phyloP scores from a whole-genome alignment of 2,329 filamentous ascomycete genomes.

The Raffaelea deltoideospora region DNA sequence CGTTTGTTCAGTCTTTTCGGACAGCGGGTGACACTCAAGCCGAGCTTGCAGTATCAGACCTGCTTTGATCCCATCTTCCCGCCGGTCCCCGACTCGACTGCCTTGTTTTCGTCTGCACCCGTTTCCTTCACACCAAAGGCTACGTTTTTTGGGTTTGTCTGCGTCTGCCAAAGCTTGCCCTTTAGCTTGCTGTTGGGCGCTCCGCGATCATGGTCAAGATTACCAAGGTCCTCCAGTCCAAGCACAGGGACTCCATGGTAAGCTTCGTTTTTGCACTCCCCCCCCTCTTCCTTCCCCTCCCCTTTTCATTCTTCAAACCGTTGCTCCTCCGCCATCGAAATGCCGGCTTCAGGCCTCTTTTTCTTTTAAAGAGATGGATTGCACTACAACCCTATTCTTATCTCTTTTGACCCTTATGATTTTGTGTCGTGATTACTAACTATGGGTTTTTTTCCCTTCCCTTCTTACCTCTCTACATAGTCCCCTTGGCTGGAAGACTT shows the following conservation, averaged over 20 bases:
- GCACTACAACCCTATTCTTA: too few species aligned
- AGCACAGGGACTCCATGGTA: constrained; percentile 54
- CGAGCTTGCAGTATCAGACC: too few species aligned
- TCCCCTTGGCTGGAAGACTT: constrained; percentile 79
- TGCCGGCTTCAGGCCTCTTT: too few species aligned
- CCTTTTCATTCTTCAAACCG: background rate
- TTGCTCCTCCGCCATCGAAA: too few species aligned
- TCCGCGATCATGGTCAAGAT: constrained; percentile 47
- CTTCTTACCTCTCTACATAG: constrained; percentile 28
- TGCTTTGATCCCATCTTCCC: too few species aligned
- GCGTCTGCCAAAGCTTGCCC: background rate
- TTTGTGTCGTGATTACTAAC: constrained; percentile 2
- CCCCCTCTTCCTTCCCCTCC: constrained; percentile 6
- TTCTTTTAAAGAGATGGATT: too few species aligned
- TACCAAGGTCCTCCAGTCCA: constrained; percentile 49
- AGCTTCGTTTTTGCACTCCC: constrained; percentile 13
- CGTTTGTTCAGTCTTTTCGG: too few species aligned
- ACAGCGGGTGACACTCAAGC: too few species aligned
- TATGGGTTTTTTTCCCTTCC: constrained; percentile 7
- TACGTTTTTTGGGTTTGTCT: constrained; percentile 10
- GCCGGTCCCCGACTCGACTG: too few species aligned
- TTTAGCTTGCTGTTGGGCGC: background rate
- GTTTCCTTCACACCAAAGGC: background rate
- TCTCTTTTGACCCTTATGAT: constrained; percentile 2
- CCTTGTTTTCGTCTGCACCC: constrained; percentile 25